Evolutionary conservation across 805 yeast species (phyloP).

Genomic region (Diddensiella caesifluorescens): DNA sequence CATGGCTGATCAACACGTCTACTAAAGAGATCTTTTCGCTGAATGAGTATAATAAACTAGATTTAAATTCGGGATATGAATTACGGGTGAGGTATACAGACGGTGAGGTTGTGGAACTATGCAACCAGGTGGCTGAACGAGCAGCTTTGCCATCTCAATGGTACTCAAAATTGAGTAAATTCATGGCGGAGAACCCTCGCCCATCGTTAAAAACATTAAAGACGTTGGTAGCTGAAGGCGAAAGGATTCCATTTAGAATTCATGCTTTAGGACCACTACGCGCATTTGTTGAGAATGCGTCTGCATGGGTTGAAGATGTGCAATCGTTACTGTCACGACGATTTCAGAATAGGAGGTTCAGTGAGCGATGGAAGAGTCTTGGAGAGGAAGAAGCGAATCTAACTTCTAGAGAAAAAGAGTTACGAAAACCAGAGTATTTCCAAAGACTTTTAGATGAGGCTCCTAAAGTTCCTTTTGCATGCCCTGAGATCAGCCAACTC

Average conservation of each 20-base stretch:
- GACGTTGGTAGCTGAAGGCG: slow-evolving; percentile 49
- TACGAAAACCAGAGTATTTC: slow-evolving; percentile 32
- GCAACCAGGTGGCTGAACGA: slow-evolving; percentile 36
- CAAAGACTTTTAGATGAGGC: slow-evolving; percentile 41
- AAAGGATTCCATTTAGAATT: slow-evolving; percentile 41
- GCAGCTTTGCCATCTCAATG: slow-evolving; percentile 48
- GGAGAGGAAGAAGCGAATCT: slow-evolving; percentile 7
- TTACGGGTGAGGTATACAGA: slow-evolving; percentile 38
- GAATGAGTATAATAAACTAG: too few species aligned
- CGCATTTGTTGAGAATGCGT: slow-evolving; percentile 41
- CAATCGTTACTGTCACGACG: slow-evolving; percentile 47
- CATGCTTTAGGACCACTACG: slow-evolving; percentile 37
- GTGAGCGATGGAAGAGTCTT: slow-evolving; percentile 22
- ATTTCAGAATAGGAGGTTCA: slow-evolving; percentile 44
- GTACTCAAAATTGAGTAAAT: slow-evolving; percentile 41
- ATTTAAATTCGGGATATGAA: too few species aligned
- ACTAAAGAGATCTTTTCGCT: slow-evolving; percentile 9
- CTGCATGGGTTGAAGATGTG: slow-evolving; percentile 51
- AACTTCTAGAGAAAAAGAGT: slow-evolving; percentile 16
- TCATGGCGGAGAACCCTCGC: slow-evolving; percentile 38
- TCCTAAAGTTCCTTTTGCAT: slow-evolving; percentile 45
- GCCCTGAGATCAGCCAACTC: slow-evolving; percentile 58
- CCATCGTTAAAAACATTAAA: slow-evolving; percentile 45
- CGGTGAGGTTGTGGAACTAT: slow-evolving; percentile 41
- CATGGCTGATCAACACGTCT: slow-evolving; percentile 9